These are phyloP conservation scores for Leccinellum albellum DNA, from an alignment of 768 basidiomycete genomes.

Conservation along the genomic window DNA sequence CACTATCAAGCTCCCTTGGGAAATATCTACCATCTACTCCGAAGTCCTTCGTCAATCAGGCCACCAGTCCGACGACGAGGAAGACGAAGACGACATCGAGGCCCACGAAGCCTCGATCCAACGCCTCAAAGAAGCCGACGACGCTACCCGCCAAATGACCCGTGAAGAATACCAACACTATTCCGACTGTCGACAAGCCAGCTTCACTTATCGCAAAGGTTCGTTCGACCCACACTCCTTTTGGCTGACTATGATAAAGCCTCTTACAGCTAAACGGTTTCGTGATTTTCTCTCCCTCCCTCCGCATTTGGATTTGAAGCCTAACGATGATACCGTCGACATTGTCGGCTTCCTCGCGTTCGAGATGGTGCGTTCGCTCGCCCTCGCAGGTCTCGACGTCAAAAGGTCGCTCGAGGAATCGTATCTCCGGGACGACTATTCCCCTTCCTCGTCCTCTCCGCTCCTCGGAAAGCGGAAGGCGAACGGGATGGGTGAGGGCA, in stretches of 20 bases:
- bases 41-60: slow-evolving; percentile 75
- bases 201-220: slow-evolving; percentile 97
- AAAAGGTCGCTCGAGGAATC: slow-evolving; percentile 77
- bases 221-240: not conserved
- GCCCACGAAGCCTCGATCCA: slow-evolving; percentile 93
- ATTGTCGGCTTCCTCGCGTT: slow-evolving; percentile 97
- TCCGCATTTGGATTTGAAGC: slow-evolving; percentile 78
- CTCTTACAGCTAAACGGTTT: slow-evolving; percentile 80
- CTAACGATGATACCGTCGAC: slow-evolving; percentile 92
- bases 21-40: slow-evolving; percentile 86
- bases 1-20: slow-evolving; percentile 95
- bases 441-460: slow-evolving; percentile 43
- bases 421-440: slow-evolving; percentile 60
- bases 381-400: slow-evolving; percentile 81
- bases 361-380: slow-evolving; percentile 94
- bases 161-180: slow-evolving; percentile 96
- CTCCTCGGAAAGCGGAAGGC: slow-evolving; percentile 70
- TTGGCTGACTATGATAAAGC: not conserved
- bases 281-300: slow-evolving; percentile 91
- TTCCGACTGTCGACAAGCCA: slow-evolving; percentile 93
- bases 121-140: slow-evolving; percentile 91
- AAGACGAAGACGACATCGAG: slow-evolving; percentile 94
- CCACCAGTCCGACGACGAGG: slow-evolving; percentile 89
- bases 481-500: slow-evolving; percentile 41
- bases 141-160: slow-evolving; percentile 93